Base-by-base conservation (phyloP, 1,284 basidiomycete species). In the Trichosporon asahii region DNA sequence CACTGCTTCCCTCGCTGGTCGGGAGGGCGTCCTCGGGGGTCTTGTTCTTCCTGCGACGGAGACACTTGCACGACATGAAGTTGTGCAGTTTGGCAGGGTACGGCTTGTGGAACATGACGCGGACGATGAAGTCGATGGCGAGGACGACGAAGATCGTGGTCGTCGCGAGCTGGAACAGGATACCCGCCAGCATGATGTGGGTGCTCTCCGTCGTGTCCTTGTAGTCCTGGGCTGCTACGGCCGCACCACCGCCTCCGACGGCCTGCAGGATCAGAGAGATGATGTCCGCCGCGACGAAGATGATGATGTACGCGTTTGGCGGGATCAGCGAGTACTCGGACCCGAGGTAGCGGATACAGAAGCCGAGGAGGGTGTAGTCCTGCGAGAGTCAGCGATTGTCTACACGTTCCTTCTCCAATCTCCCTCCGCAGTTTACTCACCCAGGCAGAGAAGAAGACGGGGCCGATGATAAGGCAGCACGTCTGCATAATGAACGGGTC, bases 401-500 rank as follows among this genome's bases (percentile, higher is more conserved):
- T 64, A 66, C 71, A 70, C 23, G 71, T 76, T 18, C 78, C 73
- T 11, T 70, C 73, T 57, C 75, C 76, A 73, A 82, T 7, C 21
- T 12, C 27, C 55, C 8, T n/a, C 21, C 11, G 11, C 23, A 6
- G 83, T 27, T 75, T 33, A 61, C 57, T 61, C 57, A 61, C 57
- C 72, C 74, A 79, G 0, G 76, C 76, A 9, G 72, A 73, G 76
- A 80, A 80, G 79, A 83, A 84, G 31, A 82, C 81, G n/a, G 83
- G 83, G 0, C 78, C 79, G 69, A 84, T 75, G 71, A 82, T 77
- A 3, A 83, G 75, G 27, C 75, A 74, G 66, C 68, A 72, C 57
- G 78, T 81, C 85, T 88, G 86, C 72, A 88, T 86, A 69, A 87
- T 80, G 70, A 79, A 82, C 5, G 78, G 77, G n/a, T 76, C 69